Percentiles rank a stretch among this genome's conserved stretches.
Evolutionary conservation across 352 stramenopile genomes (phyloP).

Genomic region (Phytophthora podocarpi): DNA sequence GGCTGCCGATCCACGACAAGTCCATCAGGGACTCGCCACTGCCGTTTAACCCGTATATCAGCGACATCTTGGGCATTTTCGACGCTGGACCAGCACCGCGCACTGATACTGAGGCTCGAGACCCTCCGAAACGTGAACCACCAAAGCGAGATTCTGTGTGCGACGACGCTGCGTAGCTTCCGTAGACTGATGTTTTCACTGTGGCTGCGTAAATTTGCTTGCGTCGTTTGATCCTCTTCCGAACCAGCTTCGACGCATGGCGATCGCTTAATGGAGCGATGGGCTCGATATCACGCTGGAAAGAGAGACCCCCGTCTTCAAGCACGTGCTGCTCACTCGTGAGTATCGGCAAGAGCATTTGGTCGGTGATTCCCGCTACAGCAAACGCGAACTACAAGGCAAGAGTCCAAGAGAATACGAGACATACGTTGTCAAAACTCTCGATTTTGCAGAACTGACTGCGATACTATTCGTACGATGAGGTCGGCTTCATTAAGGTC

Average conservation of each 20-base stretch:
- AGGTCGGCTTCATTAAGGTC: constrained; percentile 20
- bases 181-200: constrained; percentile 20
- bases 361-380: constrained; percentile 20
- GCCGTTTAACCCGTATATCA: constrained; percentile 10
- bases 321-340: constrained; percentile 6
- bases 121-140: constrained; percentile 37
- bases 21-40: constrained; percentile 4
- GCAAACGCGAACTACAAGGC: constrained; percentile 22
- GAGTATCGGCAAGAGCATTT: constrained; percentile 30
- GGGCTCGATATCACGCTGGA: constrained; percentile 22
- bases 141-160: constrained; percentile 37
- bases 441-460: background rate
- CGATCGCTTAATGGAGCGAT: constrained; percentile 20
- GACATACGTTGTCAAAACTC: background rate
- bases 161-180: constrained; percentile 43
- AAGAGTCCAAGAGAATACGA: too few relatives aligned
- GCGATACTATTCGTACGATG: constrained; percentile 18
- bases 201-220: constrained; percentile 10
- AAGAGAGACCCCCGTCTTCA: constrained; percentile 19
- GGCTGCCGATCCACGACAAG: constrained; percentile 17
- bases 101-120: constrained; percentile 20
- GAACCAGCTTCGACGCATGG: constrained; percentile 26
- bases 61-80: constrained; percentile 38
- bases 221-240: constrained; percentile 29
- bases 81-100: constrained; percentile 22